Evolutionary conservation across 768 basidiomycete species (phyloP).

Genomic region (Russula dissimulans): DNA sequence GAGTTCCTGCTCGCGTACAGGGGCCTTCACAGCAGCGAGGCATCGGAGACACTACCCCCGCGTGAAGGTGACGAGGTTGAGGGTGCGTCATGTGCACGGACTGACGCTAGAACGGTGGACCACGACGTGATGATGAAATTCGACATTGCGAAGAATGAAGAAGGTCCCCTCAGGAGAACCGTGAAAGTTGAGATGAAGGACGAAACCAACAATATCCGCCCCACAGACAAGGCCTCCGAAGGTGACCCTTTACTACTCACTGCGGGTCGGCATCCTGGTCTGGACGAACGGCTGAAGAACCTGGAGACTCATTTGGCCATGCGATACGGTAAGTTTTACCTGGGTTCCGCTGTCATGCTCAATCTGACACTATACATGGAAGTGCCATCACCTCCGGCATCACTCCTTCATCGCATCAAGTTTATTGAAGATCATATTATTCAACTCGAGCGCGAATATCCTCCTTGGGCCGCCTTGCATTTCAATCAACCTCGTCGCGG

Average conservation of each 20-base stretch:
- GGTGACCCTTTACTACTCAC: slow-evolving; percentile 28
- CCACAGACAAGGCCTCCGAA: background rate
- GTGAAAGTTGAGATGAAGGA: slow-evolving; percentile 28
- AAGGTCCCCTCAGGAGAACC: slow-evolving; percentile 62
- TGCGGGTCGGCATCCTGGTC: slow-evolving; percentile 43
- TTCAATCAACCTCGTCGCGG: slow-evolving; percentile 79
- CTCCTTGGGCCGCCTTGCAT: slow-evolving; percentile 83
- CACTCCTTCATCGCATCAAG: slow-evolving; percentile 53
- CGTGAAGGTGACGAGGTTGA: slow-evolving; percentile 25
- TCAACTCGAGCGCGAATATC: slow-evolving; percentile 70
- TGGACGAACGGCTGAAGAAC: slow-evolving; percentile 55
- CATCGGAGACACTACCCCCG: background rate
- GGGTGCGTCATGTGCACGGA: slow-evolving; percentile 56
- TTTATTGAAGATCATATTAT: slow-evolving; percentile 72
- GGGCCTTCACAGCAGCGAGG: slow-evolving; percentile 30
- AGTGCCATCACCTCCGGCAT: slow-evolving; percentile 68
- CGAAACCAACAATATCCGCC: background rate
- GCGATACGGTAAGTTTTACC: slow-evolving; percentile 48
- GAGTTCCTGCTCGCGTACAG: slow-evolving; percentile 64
- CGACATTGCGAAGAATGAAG: slow-evolving; percentile 78
- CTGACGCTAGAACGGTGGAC: slow-evolving; percentile 61
- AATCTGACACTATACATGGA: background rate
- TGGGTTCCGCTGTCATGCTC: background rate
- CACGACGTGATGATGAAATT: slow-evolving; percentile 78
- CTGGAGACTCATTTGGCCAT: slow-evolving; percentile 66